These are phyloP conservation scores for Pinus albicaulis DNA, from an alignment of 75 land plant species.

Conservation along the genomic window DNA sequence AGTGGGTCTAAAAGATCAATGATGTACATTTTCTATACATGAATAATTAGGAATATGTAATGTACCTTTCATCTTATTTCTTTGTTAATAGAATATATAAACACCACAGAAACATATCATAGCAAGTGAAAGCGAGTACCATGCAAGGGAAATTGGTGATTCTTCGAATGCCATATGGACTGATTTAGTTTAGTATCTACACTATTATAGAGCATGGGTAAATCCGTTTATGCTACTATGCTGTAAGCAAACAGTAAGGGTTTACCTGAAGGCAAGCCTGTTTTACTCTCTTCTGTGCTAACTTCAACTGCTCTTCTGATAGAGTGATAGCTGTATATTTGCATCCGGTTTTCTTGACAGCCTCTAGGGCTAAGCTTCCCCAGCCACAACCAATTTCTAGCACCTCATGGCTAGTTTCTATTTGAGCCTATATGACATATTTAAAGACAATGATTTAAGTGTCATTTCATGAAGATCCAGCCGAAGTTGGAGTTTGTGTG, in stretches of 20 bases:
- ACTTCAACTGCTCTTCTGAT: conserved; percentile 44
- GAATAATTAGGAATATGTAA: no score
- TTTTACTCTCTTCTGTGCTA: conserved; percentile 28
- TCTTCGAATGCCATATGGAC: no score
- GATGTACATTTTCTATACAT: no score
- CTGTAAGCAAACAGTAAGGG: neutral
- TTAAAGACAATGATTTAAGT: neutral
- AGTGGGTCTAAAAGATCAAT: no score
- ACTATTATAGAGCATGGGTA: neutral
- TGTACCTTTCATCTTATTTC: no score
- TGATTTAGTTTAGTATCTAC: neutral
- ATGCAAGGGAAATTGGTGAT: neutral
- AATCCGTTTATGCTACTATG: neutral
- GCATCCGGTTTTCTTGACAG: conserved; percentile 88
- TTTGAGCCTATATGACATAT: conserved; percentile 51
- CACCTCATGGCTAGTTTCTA: conserved; percentile 65
- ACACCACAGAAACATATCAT: neutral
- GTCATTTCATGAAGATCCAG: neutral
- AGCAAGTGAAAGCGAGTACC: neutral
- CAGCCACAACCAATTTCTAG: conserved; percentile 97
- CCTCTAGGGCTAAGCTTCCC: conserved; percentile 90
- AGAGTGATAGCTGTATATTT: conserved; percentile 83
- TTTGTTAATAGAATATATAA: no score
- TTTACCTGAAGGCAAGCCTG: conserved; percentile 26
- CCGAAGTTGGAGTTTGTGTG: neutral